Percentiles rank a stretch among this genome's conserved stretches.
Evolutionary conservation across 495 filamentous ascomycete species (phyloP).

Genomic region (Cladorrhinum samala): DNA sequence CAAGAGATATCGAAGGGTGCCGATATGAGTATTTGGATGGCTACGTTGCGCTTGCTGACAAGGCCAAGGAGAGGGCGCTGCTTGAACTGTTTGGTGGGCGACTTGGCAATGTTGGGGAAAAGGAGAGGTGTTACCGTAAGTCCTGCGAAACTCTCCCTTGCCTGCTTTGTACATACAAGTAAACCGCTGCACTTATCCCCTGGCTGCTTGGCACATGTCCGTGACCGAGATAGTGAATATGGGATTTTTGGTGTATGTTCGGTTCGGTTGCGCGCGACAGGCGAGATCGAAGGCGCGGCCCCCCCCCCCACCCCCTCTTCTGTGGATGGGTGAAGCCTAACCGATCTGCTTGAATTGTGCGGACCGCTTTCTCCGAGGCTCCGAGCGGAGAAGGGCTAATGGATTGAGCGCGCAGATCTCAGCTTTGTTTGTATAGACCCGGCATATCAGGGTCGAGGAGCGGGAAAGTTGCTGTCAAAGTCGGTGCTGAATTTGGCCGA

Average conservation of each 20-base stretch:
- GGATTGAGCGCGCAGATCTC: conserved; percentile 17
- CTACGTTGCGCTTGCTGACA: conserved; percentile 29
- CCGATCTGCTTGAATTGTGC: no score
- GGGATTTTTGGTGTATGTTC: no score
- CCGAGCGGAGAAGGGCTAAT: background rate
- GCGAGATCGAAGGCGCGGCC: no score
- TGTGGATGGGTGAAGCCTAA: no score
- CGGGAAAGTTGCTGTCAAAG: conserved; percentile 31
- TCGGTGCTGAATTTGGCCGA: conserved; percentile 32
- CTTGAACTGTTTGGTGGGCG: no score
- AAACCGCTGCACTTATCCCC: no score
- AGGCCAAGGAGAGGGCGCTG: conserved; percentile 21
- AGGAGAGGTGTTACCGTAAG: conserved; percentile 23
- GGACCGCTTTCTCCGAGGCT: background rate
- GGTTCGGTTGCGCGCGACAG: no score
- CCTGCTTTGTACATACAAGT: no score
- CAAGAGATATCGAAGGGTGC: conserved; percentile 10
- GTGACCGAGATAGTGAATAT: no score
- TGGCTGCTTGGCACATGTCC: no score
- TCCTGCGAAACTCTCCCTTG: conserved; percentile 6
- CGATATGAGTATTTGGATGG: conserved; percentile 24
- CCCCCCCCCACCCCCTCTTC: no score
- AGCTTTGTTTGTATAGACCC: conserved; percentile 38
- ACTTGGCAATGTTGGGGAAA: conserved; percentile 15
- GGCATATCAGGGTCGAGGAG: conserved; percentile 36